Evolutionary conservation across 805 yeast genomes (phyloP).

Genomic region (Yarrowia sp.): DNA sequence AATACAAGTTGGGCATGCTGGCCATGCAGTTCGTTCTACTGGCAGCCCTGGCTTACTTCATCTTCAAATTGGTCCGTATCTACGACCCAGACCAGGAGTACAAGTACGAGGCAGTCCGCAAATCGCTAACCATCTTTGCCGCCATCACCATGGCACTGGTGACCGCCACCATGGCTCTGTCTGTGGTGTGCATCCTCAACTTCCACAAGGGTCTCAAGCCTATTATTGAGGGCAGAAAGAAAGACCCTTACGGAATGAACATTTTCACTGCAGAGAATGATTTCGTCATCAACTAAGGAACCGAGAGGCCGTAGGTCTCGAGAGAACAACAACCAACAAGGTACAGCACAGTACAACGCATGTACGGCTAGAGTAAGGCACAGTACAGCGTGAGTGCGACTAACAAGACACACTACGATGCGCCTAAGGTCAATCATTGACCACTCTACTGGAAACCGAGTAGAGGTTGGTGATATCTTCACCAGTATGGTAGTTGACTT

Average conservation of each 20-base stretch:
- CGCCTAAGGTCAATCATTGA: too few species aligned
- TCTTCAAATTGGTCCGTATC: conserved; percentile 47
- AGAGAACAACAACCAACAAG: too few species aligned
- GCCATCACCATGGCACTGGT: conserved; percentile 43
- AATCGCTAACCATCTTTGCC: conserved; percentile 46
- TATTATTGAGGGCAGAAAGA: conserved; percentile 13
- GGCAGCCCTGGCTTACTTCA: conserved; percentile 46
- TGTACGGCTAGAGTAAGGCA: too few species aligned
- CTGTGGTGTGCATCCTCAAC: conserved; percentile 34
- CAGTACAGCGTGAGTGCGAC: too few species aligned
- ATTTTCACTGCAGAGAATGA: conserved; percentile 20
- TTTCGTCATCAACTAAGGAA: not conserved
- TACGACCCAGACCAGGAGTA: conserved; percentile 42
- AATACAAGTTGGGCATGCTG: conserved; percentile 36
- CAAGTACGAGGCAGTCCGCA: conserved; percentile 45
- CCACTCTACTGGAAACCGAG: too few species aligned
- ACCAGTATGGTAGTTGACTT: too few species aligned
- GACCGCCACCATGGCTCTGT: conserved; percentile 38
- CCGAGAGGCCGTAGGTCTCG: not conserved
- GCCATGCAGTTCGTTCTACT: conserved; percentile 38
- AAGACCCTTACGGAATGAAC: conserved; percentile 17
- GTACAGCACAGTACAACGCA: too few species aligned
- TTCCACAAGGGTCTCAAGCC: conserved; percentile 36
- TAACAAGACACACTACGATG: too few species aligned
- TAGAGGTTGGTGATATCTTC: too few species aligned